phyloP scores from a whole-genome alignment of 768 basidiomycete genomes.

The Nevesoporus exiguus region DNA sequence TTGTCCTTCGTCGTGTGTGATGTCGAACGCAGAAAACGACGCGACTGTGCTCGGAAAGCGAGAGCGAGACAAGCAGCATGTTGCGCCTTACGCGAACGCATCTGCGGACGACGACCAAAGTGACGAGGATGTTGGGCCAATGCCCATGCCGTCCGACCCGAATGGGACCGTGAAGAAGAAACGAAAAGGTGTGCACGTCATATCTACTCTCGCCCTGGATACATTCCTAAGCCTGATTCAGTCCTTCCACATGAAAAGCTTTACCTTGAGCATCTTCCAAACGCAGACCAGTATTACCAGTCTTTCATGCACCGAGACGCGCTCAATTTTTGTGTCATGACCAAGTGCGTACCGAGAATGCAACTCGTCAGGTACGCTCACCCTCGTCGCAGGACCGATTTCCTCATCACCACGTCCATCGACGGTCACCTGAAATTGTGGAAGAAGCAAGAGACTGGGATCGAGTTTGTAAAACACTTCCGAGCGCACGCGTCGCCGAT shows the following conservation, averaged over 20 bases:
- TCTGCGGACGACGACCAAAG: slow-evolving; percentile 44
- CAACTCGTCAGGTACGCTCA: slow-evolving; percentile 5
- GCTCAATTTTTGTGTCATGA: slow-evolving; percentile 84
- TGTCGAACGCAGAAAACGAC: slow-evolving; percentile 49
- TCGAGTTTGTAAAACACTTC: slow-evolving; percentile 99
- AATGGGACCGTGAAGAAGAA: slow-evolving; percentile 61
- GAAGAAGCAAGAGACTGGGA: slow-evolving; percentile 95
- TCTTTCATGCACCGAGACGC: slow-evolving; percentile 98
- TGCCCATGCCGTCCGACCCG: slow-evolving; percentile 61
- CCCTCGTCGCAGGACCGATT: slow-evolving; percentile 68
- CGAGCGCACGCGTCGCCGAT: slow-evolving; percentile 85
- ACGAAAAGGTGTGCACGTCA: slow-evolving; percentile 62
- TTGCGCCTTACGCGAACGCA: slow-evolving; percentile 17
- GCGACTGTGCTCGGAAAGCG: slow-evolving; percentile 64
- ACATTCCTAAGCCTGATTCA: slow-evolving; percentile 30
- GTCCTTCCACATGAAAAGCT: slow-evolving; percentile 92
- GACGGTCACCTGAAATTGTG: slow-evolving; percentile 98
- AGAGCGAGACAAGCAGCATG: slow-evolving; percentile 35
- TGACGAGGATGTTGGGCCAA: slow-evolving; percentile 82
- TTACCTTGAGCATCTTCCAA: slow-evolving; percentile 89
- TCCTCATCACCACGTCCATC: slow-evolving; percentile 89
- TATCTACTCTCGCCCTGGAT: slow-evolving; percentile 2
- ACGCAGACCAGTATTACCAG: slow-evolving; percentile 91
- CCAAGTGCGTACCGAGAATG: slow-evolving; percentile 54
- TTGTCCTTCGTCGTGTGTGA: slow-evolving; percentile 9